Evolutionary conservation across 148 eudicot species (phyloP), one percentile per base, ranked within the genome.

Genomic region (Bassia scoparia): DNA sequence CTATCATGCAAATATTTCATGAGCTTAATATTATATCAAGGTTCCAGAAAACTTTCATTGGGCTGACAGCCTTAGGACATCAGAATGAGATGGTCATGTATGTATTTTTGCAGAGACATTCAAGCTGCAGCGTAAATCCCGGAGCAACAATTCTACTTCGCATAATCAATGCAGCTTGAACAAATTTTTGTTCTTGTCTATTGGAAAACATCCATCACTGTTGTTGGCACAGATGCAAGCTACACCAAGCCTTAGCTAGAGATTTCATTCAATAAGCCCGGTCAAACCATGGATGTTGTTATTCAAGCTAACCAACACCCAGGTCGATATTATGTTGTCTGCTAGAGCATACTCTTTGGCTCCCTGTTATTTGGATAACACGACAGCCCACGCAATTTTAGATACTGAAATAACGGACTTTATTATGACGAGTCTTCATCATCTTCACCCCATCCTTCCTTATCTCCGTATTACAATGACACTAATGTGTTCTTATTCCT

Each of bases 211-310:
- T 69, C 33, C 75, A n/a, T 78, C 14, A 82, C 79, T 0, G 44
- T 82, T 12, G 81, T 82, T 0, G 81, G 79, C 33, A 74, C 77
- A 0, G 81, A 82, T 23, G 84, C 67, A 23, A 68, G 76, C 38
- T 82, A 82, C 31, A 71, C 76, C 15, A 82, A 78, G 58, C 84
- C 17, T 65, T 82, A 21, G 71, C 74, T 6, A 14, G 76, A 11
- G 75, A 67, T 26, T 48, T 50, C 73, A 60, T 82, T 27, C 67
- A 11, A 43, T 82, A 4, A 58, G 73, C 54, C 84, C 84, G 0
- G 84, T 60, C 66, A 82, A 74, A 78, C 81, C 70, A 74, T 82
- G 76, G 84, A 82, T 33, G 76, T 30, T 43, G 24, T 82, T 15
- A 69, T 82, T 31, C 15, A 66, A 3, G 81, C 84, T 21, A 53